Conservation (phyloP, 495 filamentous ascomycete species). For the Penicillium desertorum region DNA sequence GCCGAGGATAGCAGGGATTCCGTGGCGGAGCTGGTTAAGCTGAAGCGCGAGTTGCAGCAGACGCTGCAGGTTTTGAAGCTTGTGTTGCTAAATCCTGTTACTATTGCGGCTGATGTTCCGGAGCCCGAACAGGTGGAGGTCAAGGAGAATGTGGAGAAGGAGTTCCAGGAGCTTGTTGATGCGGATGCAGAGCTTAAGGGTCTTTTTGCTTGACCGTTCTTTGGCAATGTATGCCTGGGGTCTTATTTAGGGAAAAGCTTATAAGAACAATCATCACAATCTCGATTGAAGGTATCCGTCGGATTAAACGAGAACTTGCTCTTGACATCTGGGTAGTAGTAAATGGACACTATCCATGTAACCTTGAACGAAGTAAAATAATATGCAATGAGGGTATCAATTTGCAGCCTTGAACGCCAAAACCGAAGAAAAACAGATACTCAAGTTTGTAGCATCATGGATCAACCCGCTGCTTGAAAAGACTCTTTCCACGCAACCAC, state of each 20-base stretch:
- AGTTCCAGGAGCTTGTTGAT: constrained; percentile 37
- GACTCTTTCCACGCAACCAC: constrained; percentile 87
- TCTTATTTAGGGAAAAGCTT: not conserved
- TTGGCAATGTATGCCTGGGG: not conserved
- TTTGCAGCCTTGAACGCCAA: constrained; percentile 17
- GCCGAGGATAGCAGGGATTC: constrained; percentile 39
- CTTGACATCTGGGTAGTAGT: not conserved
- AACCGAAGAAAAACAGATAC: not conserved
- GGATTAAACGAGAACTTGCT: not conserved
- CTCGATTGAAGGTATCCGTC: not conserved
- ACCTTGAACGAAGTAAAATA: not conserved
- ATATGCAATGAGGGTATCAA: constrained; percentile 22
- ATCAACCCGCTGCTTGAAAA: constrained; percentile 88
- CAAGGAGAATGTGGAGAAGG: constrained; percentile 30
- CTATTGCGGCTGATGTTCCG: constrained; percentile 5
- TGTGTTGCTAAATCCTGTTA: constrained; percentile 33
- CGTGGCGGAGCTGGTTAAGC: constrained; percentile 17
- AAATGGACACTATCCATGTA: not conserved
- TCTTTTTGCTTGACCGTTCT: constrained; percentile 24
- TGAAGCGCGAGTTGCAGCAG: constrained; percentile 51
- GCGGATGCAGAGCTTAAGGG: constrained; percentile 37
- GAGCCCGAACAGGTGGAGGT: constrained; percentile 26
- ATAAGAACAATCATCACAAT: not conserved
- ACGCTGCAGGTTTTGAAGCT: constrained; percentile 39
- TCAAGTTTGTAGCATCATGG: constrained; percentile 31